These are phyloP conservation scores for Cenococcum geophilum DNA, from an alignment of 495 filamentous ascomycete genomes.

Conservation along the genomic window DNA sequence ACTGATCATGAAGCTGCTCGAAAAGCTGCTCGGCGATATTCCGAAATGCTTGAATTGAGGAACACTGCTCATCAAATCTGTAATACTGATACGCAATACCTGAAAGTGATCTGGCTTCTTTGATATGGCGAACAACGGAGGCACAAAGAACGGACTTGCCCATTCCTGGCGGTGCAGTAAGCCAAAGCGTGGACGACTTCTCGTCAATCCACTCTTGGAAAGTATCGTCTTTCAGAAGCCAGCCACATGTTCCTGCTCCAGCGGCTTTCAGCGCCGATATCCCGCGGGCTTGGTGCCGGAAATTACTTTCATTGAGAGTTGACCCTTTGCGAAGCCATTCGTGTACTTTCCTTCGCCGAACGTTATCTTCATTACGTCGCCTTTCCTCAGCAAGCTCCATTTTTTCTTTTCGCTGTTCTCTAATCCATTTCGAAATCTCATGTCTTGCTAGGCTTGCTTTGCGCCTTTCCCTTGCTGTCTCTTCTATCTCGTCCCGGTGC, in stretches of 20 bases:
- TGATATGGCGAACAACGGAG: conserved; percentile 14
- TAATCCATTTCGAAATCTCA: background rate
- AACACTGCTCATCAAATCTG: conserved; percentile 19
- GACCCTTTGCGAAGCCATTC: conserved; percentile 3
- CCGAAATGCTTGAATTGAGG: conserved; percentile 9
- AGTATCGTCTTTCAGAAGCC: background rate
- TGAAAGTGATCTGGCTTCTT: background rate
- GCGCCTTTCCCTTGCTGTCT: background rate
- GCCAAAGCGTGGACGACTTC: conserved; percentile 14
- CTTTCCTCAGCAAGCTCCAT: conserved; percentile 1
- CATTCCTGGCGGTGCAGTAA: conserved; percentile 15
- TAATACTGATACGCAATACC: conserved; percentile 17
- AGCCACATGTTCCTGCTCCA: background rate
- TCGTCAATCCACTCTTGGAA: conserved; percentile 13
- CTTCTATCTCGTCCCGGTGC: conserved; percentile 2
- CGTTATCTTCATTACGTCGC: background rate
- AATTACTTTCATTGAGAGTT: conserved; percentile 4
- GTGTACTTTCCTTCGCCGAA: background rate
- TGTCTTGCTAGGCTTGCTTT: background rate
- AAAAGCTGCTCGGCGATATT: conserved; percentile 18
- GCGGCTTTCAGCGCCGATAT: background rate
- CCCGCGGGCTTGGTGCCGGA: background rate
- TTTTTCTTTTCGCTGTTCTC: background rate
- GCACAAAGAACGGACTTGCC: conserved; percentile 22
- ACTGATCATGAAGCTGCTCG: conserved; percentile 14